Conservation (phyloP, 441 rosid genomes). For the Omphalea diandra region DNA sequence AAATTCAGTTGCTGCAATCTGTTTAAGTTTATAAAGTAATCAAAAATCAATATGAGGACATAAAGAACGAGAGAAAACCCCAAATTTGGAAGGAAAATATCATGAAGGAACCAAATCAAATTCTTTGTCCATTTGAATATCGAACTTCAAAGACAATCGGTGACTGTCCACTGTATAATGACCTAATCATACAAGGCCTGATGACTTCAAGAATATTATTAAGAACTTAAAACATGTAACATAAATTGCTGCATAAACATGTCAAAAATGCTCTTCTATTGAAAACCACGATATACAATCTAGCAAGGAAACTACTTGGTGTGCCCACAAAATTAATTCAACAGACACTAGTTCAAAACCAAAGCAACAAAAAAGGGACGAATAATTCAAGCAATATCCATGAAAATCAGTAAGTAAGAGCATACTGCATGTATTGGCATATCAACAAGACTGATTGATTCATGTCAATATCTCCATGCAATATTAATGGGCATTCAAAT, state of each 20-base stretch:
- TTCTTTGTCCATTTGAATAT: neutral
- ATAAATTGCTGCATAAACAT: neutral
- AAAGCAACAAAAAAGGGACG: neutral
- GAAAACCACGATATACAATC: no score
- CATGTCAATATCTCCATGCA: neutral
- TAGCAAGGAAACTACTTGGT: neutral
- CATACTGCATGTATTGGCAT: neutral
- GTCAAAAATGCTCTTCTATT: no score
- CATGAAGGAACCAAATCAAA: slow-evolving; percentile 14
- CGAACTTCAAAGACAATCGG: slow-evolving; percentile 2
- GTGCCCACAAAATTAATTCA: neutral
- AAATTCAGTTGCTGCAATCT: slow-evolving; percentile 3
- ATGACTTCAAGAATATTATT: neutral
- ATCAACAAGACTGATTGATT: neutral
- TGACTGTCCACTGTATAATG: slow-evolving; percentile 6
- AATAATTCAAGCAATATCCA: slow-evolving; percentile 5
- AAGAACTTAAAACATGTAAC: no score
- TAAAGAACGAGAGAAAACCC: neutral
- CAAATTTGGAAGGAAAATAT: neutral
- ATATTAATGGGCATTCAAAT: no score
- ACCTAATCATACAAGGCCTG: slow-evolving; percentile 10
- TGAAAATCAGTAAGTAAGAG: neutral
- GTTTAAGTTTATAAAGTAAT: neutral
- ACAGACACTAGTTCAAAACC: neutral
- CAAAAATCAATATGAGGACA: neutral